phyloP scores from a whole-genome alignment of 1,284 basidiomycete species.

The Ustilago xerochloae region DNA sequence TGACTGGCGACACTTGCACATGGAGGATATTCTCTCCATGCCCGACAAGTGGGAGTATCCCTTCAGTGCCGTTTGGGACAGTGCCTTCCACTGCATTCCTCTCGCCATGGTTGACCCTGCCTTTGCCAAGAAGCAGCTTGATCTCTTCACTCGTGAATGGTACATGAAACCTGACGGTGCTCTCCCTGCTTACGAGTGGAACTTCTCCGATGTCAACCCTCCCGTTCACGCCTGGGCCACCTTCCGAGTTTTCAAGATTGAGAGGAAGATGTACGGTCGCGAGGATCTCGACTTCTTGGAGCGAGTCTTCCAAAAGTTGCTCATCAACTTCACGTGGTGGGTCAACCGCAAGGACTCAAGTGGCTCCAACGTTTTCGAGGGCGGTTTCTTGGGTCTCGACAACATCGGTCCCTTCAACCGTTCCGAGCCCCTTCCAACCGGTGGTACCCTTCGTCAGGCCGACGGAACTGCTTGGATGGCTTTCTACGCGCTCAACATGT shows the following conservation, averaged over 20 bases:
- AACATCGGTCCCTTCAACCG: slow-evolving; percentile 99
- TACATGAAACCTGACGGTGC: slow-evolving; percentile 98
- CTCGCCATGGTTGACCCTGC: slow-evolving; percentile 92
- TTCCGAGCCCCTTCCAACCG: slow-evolving; percentile 93
- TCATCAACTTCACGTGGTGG: slow-evolving; percentile 99
- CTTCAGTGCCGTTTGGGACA: slow-evolving; percentile 77
- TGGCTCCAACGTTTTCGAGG: slow-evolving; percentile 96
- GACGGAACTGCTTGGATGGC: slow-evolving; percentile 99
- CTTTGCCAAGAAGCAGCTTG: slow-evolving; percentile 97
- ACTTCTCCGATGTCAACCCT: slow-evolving; percentile 95
- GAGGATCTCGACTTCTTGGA: slow-evolving; percentile 94
- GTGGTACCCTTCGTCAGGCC: slow-evolving; percentile 83
- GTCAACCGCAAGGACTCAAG: slow-evolving; percentile 96
- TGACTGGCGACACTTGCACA: slow-evolving; percentile 83
- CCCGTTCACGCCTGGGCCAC: slow-evolving; percentile 91
- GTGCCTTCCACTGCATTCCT: slow-evolving; percentile 97
- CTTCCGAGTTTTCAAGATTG: slow-evolving; percentile 76
- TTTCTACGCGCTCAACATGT: slow-evolving; percentile 96
- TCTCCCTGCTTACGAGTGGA: slow-evolving; percentile 99
- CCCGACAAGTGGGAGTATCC: slow-evolving; percentile 95
- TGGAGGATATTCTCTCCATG: slow-evolving; percentile 96
- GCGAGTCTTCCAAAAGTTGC: slow-evolving; percentile 95
- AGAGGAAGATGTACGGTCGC: slow-evolving; percentile 89
- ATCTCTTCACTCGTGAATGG: slow-evolving; percentile 96
- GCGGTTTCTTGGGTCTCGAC: slow-evolving; percentile 95